Evolutionary conservation across 1,284 basidiomycete genomes (phyloP).

Genomic region (Cryptococcus jaspeensis): DNA sequence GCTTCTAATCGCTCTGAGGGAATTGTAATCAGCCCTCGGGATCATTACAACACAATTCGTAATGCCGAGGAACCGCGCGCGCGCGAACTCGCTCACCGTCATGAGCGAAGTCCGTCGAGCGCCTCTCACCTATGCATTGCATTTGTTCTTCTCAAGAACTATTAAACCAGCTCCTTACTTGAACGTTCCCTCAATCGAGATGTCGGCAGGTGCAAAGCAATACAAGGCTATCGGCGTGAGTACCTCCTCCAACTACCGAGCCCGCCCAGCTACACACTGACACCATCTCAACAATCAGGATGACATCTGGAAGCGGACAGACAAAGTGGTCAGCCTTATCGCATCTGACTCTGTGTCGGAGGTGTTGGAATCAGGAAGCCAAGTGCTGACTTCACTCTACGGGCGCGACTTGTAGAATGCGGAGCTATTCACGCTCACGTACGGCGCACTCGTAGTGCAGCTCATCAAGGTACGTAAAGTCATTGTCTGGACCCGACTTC

Average conservation of each 20-base stretch:
- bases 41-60: too few relatives aligned
- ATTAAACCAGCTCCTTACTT: background rate
- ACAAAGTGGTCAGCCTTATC: slow-evolving; percentile 71
- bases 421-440: slow-evolving; percentile 95
- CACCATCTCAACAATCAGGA: slow-evolving; percentile 53
- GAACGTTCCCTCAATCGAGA: background rate
- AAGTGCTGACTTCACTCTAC: background rate
- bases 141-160: background rate
- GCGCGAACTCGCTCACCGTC: background rate
- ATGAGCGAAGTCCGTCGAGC: background rate
- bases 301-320: slow-evolving; percentile 87
- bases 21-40: too few relatives aligned
- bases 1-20: too few relatives aligned
- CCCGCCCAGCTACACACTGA: background rate
- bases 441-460: slow-evolving; percentile 96
- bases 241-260: background rate
- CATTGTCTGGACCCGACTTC: background rate
- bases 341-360: slow-evolving; percentile 12
- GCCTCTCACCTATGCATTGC: background rate
- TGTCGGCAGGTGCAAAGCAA: slow-evolving; percentile 39
- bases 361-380: background rate
- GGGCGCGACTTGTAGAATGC: slow-evolving; percentile 65
- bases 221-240: slow-evolving; percentile 51
- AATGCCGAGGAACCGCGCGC: background rate
- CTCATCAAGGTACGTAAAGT: slow-evolving; percentile 66